A percentile compares a stretch with the other conserved stretches of the same genome.
Evolutionary conservation across 768 basidiomycete genomes (phyloP).

Genomic region (Kwoniella dejecticola): DNA sequence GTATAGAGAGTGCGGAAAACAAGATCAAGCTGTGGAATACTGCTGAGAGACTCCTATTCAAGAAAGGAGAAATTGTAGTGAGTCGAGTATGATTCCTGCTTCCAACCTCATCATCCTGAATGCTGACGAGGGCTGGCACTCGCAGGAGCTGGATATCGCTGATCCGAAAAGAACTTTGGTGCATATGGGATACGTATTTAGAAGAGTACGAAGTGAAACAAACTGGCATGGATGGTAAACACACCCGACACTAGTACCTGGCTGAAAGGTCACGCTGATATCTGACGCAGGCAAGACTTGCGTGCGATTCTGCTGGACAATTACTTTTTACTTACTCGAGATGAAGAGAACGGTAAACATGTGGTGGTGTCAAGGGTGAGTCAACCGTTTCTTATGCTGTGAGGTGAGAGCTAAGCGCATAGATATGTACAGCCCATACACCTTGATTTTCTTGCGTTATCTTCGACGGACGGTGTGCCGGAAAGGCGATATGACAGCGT

Average conservation of each 20-base stretch:
- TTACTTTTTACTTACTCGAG: slow-evolving; percentile 47
- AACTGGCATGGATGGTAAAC: slow-evolving; percentile 68
- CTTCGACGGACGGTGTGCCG: slow-evolving; percentile 39
- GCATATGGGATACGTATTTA: slow-evolving; percentile 66
- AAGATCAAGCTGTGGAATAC: slow-evolving; percentile 86
- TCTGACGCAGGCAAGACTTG: slow-evolving; percentile 44
- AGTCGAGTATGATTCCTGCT: slow-evolving; percentile 38
- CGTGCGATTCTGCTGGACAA: slow-evolving; percentile 49
- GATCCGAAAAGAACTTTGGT: slow-evolving; percentile 72
- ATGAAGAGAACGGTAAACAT: slow-evolving; percentile 47
- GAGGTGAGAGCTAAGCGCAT: neutral
- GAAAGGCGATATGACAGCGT: slow-evolving; percentile 46
- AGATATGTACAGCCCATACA: slow-evolving; percentile 39
- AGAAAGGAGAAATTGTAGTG: slow-evolving; percentile 80
- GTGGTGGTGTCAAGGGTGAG: slow-evolving; percentile 48
- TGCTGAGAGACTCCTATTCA: slow-evolving; percentile 72
- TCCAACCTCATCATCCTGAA: no score
- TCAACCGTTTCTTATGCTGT: neutral
- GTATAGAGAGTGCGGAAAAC: slow-evolving; percentile 84
- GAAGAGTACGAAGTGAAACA: slow-evolving; percentile 67
- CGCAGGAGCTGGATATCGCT: slow-evolving; percentile 78
- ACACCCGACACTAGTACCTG: neutral
- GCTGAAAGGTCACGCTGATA: neutral
- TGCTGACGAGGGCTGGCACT: no score
- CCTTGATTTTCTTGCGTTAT: slow-evolving; percentile 41